These are phyloP conservation scores for Pythium dissimile DNA, from an alignment of 352 stramenopile genomes.

Conservation along the genomic window DNA sequence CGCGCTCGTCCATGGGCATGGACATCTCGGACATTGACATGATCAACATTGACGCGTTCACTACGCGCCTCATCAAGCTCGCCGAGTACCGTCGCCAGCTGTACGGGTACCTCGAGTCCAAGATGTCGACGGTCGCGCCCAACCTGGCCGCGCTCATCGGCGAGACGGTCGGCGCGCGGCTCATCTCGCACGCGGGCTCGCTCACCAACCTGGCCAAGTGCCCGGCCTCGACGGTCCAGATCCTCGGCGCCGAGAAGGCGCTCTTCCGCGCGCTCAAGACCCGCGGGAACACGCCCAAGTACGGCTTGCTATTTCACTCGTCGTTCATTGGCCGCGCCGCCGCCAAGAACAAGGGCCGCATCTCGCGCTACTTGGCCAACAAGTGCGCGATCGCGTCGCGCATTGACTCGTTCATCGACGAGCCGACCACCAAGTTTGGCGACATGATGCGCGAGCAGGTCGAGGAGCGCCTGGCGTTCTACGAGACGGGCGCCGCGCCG, in stretches of 20 bases:
- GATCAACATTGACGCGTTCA: constrained; percentile 99
- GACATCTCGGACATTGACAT: constrained; percentile 99
- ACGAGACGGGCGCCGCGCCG: constrained; percentile 97
- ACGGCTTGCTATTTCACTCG: constrained; percentile 99
- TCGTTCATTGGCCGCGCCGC: constrained; percentile 99
- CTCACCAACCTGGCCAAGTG: constrained; percentile 99
- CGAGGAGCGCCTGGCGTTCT: constrained; percentile 99
- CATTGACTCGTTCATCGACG: constrained; percentile 98
- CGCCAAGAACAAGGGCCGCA: constrained; percentile 99
- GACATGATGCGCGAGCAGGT: constrained; percentile 99
- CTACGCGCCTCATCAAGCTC: constrained; percentile 97
- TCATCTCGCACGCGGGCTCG: constrained; percentile 99
- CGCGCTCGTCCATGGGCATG: constrained; percentile 98
- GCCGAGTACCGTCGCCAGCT: constrained; percentile 97
- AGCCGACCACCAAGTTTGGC: constrained; percentile 95
- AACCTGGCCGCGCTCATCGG: constrained; percentile 99
- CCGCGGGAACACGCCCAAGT: constrained; percentile 99
- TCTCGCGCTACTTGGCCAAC: constrained; percentile 99
- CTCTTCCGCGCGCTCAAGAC: constrained; percentile 99
- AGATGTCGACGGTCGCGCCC: constrained; percentile 98
- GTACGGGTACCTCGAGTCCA: constrained; percentile 93
- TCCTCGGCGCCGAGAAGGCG: constrained; percentile 99
- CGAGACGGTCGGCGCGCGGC: constrained; percentile 97
- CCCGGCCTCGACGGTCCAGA: constrained; percentile 99
- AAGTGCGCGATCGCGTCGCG: constrained; percentile 99